Conservation (phyloP, 116 monocot genomes). For the Zostera marina region DNA sequence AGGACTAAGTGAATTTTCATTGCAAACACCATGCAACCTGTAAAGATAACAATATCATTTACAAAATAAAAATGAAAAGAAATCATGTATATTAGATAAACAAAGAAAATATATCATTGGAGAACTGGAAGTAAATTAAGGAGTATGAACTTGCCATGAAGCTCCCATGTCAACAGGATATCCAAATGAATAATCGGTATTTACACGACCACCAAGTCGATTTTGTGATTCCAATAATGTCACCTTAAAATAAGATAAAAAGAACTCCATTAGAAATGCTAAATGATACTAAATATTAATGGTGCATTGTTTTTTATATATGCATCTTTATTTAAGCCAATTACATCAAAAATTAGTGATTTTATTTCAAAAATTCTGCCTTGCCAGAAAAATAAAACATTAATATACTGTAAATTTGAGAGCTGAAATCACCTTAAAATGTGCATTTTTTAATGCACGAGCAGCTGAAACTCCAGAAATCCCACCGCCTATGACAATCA, state of each 20-base stretch:
- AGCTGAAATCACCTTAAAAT: constrained; percentile 35
- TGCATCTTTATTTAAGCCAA: too few relatives aligned
- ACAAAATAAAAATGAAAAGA: neutral
- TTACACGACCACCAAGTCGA: constrained; percentile 74
- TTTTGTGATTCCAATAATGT: constrained; percentile 62
- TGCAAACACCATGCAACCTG: constrained; percentile 90
- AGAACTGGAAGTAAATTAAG: neutral
- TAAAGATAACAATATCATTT: neutral
- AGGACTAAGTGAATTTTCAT: constrained; percentile 79
- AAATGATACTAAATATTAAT: too few relatives aligned
- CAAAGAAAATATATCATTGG: neutral
- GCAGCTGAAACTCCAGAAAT: constrained; percentile 93
- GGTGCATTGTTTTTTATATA: too few relatives aligned
- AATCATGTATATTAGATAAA: neutral
- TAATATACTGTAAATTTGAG: neutral
- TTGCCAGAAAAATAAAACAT: too few relatives aligned
- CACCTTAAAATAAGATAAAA: constrained; percentile 24
- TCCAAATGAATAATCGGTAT: constrained; percentile 81
- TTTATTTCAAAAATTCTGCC: too few relatives aligned
- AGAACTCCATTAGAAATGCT: too few relatives aligned
- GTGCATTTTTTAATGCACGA: constrained; percentile 56
- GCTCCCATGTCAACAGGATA: constrained; percentile 93
- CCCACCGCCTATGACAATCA: constrained; percentile 82
- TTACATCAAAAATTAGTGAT: too few relatives aligned
- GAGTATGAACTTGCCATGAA: constrained; percentile 36